These are phyloP conservation scores for Prunus yedoensis DNA, from an alignment of 331 rosid species.

Conservation along the genomic window DNA sequence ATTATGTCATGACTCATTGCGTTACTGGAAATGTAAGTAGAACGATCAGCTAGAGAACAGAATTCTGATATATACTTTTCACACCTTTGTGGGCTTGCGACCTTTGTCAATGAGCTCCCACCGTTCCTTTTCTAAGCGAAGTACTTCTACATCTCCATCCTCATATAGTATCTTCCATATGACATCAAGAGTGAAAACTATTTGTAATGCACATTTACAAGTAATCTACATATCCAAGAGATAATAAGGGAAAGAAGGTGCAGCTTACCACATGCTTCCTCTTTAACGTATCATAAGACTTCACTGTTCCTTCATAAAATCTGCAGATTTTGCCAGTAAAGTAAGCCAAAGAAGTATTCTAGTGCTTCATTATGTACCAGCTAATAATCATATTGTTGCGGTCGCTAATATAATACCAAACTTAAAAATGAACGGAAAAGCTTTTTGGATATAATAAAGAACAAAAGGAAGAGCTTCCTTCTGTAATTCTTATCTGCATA, in stretches of 20 bases:
- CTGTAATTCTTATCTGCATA: background rate
- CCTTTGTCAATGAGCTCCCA: conserved; percentile 85
- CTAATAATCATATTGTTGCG: conserved; percentile 6
- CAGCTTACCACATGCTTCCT: conserved; percentile 88
- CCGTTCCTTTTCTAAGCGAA: conserved; percentile 81
- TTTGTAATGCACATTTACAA: background rate
- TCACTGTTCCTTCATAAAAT: conserved; percentile 81
- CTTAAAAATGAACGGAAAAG: background rate
- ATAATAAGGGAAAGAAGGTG: conserved; percentile 24
- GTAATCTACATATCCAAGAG: conserved; percentile 5
- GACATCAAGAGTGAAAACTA: conserved; percentile 18
- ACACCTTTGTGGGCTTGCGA: conserved; percentile 71
- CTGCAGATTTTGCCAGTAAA: conserved; percentile 36
- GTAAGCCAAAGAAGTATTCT: conserved; percentile 29
- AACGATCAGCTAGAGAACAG: conserved; percentile 27
- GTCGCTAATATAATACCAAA: background rate
- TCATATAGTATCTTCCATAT: conserved; percentile 70
- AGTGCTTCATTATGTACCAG: background rate
- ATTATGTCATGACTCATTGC: conserved; percentile 19
- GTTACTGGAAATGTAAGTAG: conserved; percentile 19
- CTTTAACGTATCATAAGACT: conserved; percentile 75
- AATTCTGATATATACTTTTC: conserved; percentile 20
- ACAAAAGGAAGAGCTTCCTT: background rate
- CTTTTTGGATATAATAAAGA: background rate
- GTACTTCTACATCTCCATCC: conserved; percentile 94